Percentiles rank a stretch among this genome's conserved stretches.
Conservation (phyloP, 2,329 filamentous ascomycete species). For the Aspergillus calidoustus region DNA sequence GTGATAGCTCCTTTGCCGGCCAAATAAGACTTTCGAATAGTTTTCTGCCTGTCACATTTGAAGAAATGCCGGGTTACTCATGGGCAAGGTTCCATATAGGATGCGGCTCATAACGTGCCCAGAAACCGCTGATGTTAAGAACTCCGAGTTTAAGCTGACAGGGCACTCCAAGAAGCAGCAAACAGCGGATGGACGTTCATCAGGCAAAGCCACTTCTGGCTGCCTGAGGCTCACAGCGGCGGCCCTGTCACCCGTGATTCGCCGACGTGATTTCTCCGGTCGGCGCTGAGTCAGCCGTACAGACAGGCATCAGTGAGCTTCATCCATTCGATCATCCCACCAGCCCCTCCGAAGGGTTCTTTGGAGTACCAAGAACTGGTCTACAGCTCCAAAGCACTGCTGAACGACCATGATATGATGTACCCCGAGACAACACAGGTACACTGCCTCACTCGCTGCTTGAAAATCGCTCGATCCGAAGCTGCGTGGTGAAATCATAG, state of each 20-base stretch:
- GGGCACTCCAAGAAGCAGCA: not conserved
- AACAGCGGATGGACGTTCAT: not conserved
- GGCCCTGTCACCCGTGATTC: not conserved
- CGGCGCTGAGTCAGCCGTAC: not conserved
- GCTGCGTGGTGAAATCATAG: constrained; percentile 6
- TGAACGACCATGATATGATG: not conserved
- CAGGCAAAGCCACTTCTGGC: not conserved
- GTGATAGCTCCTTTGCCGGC: constrained; percentile 4
- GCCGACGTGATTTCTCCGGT: constrained; percentile 1
- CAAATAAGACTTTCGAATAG: constrained; percentile 1
- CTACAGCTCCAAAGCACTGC: not conserved
- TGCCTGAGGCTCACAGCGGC: constrained; percentile 13
- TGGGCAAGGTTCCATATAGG: not conserved
- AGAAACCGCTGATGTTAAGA: not conserved
- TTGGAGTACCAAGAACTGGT: not conserved
- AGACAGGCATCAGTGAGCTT: constrained; percentile 10
- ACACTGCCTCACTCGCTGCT: not conserved
- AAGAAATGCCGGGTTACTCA: not conserved
- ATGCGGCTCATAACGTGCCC: not conserved
- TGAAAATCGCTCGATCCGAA: not conserved
- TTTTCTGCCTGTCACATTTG: constrained; percentile 5
- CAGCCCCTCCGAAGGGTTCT: constrained; percentile 15
- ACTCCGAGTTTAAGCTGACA: not conserved
- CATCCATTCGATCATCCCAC: constrained; percentile 14
- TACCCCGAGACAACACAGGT: not conserved